Percentiles rank a stretch among this genome's conserved stretches.
phyloP scores from a whole-genome alignment of 768 basidiomycete genomes.

The Leucosporidium scottii region DNA sequence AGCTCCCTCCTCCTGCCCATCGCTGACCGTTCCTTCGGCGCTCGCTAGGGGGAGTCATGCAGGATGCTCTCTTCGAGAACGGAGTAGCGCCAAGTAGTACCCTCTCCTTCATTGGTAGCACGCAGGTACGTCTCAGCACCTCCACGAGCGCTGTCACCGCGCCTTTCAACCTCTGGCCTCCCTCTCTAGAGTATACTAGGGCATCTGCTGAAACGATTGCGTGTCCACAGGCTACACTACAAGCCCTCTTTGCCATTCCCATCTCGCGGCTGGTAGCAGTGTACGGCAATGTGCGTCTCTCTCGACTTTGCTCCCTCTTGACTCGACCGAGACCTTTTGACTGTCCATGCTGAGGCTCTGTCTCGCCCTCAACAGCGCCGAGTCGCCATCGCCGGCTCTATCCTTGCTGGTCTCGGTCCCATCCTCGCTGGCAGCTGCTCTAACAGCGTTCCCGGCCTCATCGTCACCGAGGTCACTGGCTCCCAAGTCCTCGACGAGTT shows the following conservation, averaged over 20 bases:
- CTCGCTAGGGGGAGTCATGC: conserved; percentile 30
- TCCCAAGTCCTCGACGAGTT: too few species aligned
- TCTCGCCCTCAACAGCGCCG: conserved; percentile 9
- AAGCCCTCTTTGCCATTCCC: too few species aligned
- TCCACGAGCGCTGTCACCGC: too few species aligned
- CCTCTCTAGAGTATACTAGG: too few species aligned
- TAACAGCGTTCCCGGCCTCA: conserved; percentile 1
- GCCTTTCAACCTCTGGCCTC: too few species aligned
- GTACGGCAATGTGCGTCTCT: too few species aligned
- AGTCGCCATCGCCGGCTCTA: conserved; percentile 7
- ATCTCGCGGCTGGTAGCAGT: too few species aligned
- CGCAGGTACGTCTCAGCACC: too few species aligned
- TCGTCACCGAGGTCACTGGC: neutral
- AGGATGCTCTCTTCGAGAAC: conserved; percentile 22
- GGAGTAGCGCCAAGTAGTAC: conserved; percentile 30
- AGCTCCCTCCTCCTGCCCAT: too few species aligned
- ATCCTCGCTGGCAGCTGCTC: conserved; percentile 13
- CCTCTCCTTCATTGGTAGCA: conserved; percentile 30
- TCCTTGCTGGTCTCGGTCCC: neutral
- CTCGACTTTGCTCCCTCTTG: too few species aligned
- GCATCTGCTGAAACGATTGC: too few species aligned
- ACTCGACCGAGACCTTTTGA: conserved; percentile 8
- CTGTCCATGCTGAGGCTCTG: conserved; percentile 16
- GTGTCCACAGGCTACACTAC: too few species aligned
- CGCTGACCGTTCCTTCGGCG: neutral